Evolutionary conservation across 495 filamentous ascomycete species (phyloP), one percentile per base, ranked within the genome.

Genomic region (Tuber microsphaerosporum): DNA sequence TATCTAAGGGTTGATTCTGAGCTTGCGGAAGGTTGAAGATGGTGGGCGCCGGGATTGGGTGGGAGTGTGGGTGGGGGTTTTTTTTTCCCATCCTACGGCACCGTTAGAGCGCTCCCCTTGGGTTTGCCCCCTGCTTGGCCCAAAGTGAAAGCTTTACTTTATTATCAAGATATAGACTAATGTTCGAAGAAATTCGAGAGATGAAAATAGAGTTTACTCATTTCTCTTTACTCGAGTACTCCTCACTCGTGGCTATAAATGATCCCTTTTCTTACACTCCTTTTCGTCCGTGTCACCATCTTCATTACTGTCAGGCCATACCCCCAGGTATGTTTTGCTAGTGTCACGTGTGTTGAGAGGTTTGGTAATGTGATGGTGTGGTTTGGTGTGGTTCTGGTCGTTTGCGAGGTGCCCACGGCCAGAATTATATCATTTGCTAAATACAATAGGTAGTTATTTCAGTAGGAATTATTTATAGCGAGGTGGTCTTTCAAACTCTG

Each of bases 1-100:
- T 5, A 76, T 43, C 56, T 10, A 44, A 44, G 39, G 73, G 75
- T 71, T 76, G 72, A 41, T 70, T 70, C 75, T 76, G 75, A 76
- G 75, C 75, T 69, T 65, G 56, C 5, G 14, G 26, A 65, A 17
- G 26, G 26, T 65, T 17, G 56, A 61, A 31, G 51, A 26, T 19
- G 26, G 56, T 65, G 12, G 31, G 3, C 14, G 14, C 5, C 14
- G 56, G 8, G 56, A 34, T 19, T 17, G 26, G 56, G 56, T 65
- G 2, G 14, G 26, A 65, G 10, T 31, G 51, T 4, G 10, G 20
- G n/a, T n/a, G 7, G 48, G 51, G 51, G 3, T 56, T 26, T 14
- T 61, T 26, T 14, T 56, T 56, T 41, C 39, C 39, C 39, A 41
- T 41, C 39, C 39, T 39, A 41, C 39, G 4, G 39, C 5, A 41